A percentile compares a stretch with the other conserved stretches of the same genome.
phyloP scores from a whole-genome alignment of 2,329 filamentous ascomycete genomes.

The Chrysoporthe cubensis region DNA sequence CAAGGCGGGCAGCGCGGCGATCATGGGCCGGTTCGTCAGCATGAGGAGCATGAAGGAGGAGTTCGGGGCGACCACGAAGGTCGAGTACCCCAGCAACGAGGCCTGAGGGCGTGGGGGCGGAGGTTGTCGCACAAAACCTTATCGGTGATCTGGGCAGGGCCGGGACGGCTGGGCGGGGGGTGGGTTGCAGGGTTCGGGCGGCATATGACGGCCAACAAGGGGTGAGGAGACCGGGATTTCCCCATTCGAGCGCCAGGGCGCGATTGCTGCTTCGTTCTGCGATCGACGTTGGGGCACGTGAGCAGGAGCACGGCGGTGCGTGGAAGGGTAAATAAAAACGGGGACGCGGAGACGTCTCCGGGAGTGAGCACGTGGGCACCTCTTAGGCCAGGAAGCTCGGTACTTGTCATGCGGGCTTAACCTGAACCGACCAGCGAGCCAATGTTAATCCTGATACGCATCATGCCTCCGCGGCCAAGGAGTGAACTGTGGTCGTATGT shows the following conservation, averaged over 20 bases:
- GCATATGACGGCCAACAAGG: slow-evolving; percentile 3
- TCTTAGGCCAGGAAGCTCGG: slow-evolving; percentile 19
- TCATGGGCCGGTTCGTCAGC: slow-evolving; percentile 56
- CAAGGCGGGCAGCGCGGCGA: slow-evolving; percentile 57
- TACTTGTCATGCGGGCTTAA: background rate
- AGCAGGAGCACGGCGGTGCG: slow-evolving; percentile 3
- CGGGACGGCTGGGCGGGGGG: background rate
- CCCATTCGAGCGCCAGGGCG: background rate
- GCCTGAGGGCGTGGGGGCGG: slow-evolving; percentile 40
- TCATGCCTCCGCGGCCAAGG: slow-evolving; percentile 5
- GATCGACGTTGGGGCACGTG: slow-evolving; percentile 15
- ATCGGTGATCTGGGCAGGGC: background rate
- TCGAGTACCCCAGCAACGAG: slow-evolving; percentile 75
- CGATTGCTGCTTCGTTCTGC: background rate
- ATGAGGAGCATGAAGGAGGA: slow-evolving; percentile 68
- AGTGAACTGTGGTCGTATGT: background rate
- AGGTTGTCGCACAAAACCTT: background rate
- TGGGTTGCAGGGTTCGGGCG: background rate
- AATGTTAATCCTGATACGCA: background rate
- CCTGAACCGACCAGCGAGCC: background rate
- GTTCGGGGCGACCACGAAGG: slow-evolving; percentile 65
- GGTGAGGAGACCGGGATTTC: background rate
- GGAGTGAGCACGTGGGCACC: slow-evolving; percentile 26
- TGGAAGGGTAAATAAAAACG: background rate
- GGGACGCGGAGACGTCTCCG: background rate